Base-by-base conservation (phyloP, 83 land plant genomes). In the Picea abies region DNA sequence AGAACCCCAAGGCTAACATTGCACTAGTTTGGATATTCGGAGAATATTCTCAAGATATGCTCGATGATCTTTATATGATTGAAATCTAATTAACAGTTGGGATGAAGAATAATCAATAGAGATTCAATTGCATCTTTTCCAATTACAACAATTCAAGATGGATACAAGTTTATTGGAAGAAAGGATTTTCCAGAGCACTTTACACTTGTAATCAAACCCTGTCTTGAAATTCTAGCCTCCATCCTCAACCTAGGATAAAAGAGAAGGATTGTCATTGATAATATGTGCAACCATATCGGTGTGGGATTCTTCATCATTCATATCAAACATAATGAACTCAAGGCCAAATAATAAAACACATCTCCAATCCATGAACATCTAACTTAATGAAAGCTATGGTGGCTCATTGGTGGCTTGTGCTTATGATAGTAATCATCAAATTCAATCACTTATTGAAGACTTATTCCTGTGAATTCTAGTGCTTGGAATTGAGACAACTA, bases 341-440 rank as follows among this genome's bases (percentile, higher is more conserved):
- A 98, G 96, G 6, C 99, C 99, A 85, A 97, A 97, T 97, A 98
- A 86, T 96, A 97, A 71, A 97, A 97, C 0, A 92, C 29, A 81
- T 87, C 90, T 2, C 99, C 99, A 88, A 95, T 9, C 99, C 99
- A 35, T 93, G 76, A 2, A 92, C 86, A 83, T 95, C 99, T 77
- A 98, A 68, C 81, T 91, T 97, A 78, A 97, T 92, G 82, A 97
- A 95, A 35, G 96, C 76, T 73, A 97, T 97, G 29, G 29, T 29
- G 29, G 29, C 0, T 29, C 29, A 29, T 29, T 32, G 99, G 90
- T 49, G 99, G 98, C 32, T 89, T 81, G 63, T 95, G 94, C 14
- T 60, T 76, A 80, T 88, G 99, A 29, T 29, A 29, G 29, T 29
- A 29, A 29, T 29, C 29, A 29, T 29, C 29, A 29, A 29, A 29